Evolutionary conservation across 1,284 basidiomycete species (phyloP).

Genomic region (Sutorius eximius): DNA sequence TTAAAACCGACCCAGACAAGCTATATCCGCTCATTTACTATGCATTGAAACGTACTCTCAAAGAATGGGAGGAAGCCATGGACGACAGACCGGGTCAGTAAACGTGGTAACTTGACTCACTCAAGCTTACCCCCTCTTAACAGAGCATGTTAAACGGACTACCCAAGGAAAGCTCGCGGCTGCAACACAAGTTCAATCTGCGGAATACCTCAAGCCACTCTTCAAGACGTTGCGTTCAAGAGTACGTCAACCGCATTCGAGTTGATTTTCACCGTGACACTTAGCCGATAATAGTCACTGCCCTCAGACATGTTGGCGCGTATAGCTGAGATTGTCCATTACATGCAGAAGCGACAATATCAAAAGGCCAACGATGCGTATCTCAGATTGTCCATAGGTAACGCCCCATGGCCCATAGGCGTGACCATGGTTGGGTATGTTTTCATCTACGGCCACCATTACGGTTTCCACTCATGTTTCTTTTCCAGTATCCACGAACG

Average conservation of each 20-base stretch:
- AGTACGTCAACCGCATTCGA: conserved; percentile 47
- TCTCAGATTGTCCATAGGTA: conserved; percentile 94
- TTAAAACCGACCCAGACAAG: conserved; percentile 94
- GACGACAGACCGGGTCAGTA: conserved; percentile 79
- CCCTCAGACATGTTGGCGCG: conserved; percentile 84
- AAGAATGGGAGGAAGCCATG: conserved; percentile 96
- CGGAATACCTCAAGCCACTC: conserved; percentile 94
- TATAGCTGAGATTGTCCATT: conserved; percentile 93
- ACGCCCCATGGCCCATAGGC: conserved; percentile 99
- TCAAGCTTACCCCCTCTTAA: conserved; percentile 7
- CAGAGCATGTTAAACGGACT: conserved; percentile 79
- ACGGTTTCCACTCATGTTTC: conserved; percentile 1
- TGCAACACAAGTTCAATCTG: conserved; percentile 94
- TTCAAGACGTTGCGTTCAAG: conserved; percentile 88
- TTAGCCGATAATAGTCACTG: conserved; percentile 56
- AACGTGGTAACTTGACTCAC: background rate
- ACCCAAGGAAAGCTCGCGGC: conserved; percentile 93
- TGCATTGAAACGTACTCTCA: conserved; percentile 87
- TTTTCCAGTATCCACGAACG: conserved; percentile 89
- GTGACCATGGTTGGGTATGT: conserved; percentile 97
- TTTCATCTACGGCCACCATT: background rate
- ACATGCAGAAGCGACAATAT: conserved; percentile 95
- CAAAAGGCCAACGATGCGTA: conserved; percentile 97
- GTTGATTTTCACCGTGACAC: conserved; percentile 2
- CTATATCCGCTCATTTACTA: conserved; percentile 98